Base-by-base conservation (phyloP, 768 basidiomycete genomes). In the Panus rudis region DNA sequence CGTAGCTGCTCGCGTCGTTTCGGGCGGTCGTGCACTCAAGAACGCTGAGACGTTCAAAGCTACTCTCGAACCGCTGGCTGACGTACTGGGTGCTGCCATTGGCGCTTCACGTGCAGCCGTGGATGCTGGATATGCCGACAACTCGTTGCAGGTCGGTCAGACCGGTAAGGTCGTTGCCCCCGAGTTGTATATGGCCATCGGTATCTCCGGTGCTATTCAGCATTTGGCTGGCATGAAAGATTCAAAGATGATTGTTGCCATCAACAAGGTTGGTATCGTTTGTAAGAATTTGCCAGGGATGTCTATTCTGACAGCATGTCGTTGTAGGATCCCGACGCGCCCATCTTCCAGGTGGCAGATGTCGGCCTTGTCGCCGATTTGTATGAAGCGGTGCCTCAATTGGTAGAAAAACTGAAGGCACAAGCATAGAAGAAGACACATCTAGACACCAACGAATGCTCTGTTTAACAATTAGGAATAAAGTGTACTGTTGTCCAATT, bases 171-270 rank as follows among this genome's bases (percentile, higher is more conserved):
- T 99, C 26, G 93, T 98, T 32, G 94, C 96, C 3, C 94, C 96
- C 0, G 89, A 94, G 59, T 68, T 99, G 41, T 99, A 99, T 65
- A 77, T 98, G 64, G 96, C 96, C 3, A 65, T 98, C 38, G 96
- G 96, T 39, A 98, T 99, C 54, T 96, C 92, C 7, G 96, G 96
- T 14, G 96, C 96, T 12, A 99, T 98, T 55, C 96, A 99, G 66
- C 96, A 99, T 69, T 70, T 98, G 42, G 96, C 96, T 17, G 96
- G 96, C 7, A 99, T 98, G 96, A 99, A 99, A 63, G 96, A 97
- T 57, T 92, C 90, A 10, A 99, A 98, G 69, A 71, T 97, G 50
- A 99, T 99, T 48, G 94, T 96, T 24, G 96, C 96, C 4, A 76
- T 99, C 49, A 99, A 99, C 72, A 99, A 99, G 79, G 92, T 81